Percentiles rank a stretch among this genome's conserved stretches.
These are phyloP conservation scores for Dictyostelium intermedium DNA, from an alignment of 78 protist genomes.

Conservation along the genomic window DNA sequence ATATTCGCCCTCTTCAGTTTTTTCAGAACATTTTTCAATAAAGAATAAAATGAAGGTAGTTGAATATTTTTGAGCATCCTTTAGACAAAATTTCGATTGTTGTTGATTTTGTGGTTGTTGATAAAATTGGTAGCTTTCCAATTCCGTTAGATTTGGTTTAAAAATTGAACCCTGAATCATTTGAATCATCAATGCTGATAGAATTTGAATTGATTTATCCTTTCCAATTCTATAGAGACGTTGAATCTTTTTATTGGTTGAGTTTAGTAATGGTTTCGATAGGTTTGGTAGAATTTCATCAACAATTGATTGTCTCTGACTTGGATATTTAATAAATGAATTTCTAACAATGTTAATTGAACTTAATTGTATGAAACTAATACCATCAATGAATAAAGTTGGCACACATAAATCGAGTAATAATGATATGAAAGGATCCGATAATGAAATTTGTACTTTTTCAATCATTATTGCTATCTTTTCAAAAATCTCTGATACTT, in stretches of 20 bases:
- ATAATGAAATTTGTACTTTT: not conserved
- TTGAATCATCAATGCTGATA: conserved; percentile 55
- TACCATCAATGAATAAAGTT: conserved; percentile 44
- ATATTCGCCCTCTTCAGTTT: conserved; percentile 24
- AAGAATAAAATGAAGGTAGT: conserved; percentile 23
- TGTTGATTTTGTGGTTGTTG: not conserved
- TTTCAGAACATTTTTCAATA: conserved; percentile 64
- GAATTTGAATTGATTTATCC: conserved; percentile 48
- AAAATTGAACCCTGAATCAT: conserved; percentile 35
- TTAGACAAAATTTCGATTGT: not conserved
- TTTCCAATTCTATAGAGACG: not conserved
- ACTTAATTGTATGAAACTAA: conserved; percentile 32
- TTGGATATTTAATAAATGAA: conserved; percentile 8
- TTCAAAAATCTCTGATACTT: conserved; percentile 41
- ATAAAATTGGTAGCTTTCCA: not conserved
- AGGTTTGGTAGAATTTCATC: conserved; percentile 27
- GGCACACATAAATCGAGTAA: conserved; percentile 27
- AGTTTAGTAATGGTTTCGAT: not conserved
- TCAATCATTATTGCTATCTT: not conserved
- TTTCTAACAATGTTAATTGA: conserved; percentile 5
- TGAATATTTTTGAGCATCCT: not conserved
- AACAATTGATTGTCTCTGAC: not conserved
- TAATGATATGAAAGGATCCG: not conserved
- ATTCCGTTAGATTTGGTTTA: not conserved
- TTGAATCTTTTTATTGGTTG: not conserved